Evolutionary conservation across 495 filamentous ascomycete species (phyloP).

Genomic region (Rhypophila decipiens): DNA sequence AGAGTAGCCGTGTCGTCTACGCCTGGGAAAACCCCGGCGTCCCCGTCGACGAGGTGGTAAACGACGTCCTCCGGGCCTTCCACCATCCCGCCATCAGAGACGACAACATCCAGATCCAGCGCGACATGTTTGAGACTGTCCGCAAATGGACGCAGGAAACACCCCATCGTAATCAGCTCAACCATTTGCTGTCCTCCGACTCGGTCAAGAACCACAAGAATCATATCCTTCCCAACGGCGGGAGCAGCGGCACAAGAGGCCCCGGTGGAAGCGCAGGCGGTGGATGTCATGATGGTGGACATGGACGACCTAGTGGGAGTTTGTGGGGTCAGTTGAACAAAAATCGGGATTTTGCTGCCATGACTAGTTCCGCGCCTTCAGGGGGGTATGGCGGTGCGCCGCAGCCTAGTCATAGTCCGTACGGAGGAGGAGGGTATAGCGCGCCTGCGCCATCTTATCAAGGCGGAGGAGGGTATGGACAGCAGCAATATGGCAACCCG

Average conservation of each 20-base stretch:
- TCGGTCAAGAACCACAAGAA: constrained; percentile 78
- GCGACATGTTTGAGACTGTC: constrained; percentile 80
- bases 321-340: constrained; percentile 49
- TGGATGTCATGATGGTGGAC: constrained; percentile 37
- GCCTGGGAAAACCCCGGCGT: constrained; percentile 85
- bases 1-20: constrained; percentile 70
- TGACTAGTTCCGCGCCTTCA: not conserved
- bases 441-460: constrained; percentile 2
- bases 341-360: constrained; percentile 5
- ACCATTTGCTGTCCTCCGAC: constrained; percentile 65
- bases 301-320: constrained; percentile 42
- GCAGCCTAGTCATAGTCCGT: no score
- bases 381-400: not conserved
- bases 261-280: constrained; percentile 27
- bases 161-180: constrained; percentile 57
- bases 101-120: constrained; percentile 66
- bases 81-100: constrained; percentile 82
- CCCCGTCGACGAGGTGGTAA: constrained; percentile 67
- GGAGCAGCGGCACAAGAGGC: constrained; percentile 11
- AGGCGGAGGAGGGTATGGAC: not conserved
- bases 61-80: constrained; percentile 72
- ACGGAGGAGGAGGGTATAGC: constrained; percentile 8
- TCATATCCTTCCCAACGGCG: constrained; percentile 38
- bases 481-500: constrained; percentile 1
- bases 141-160: constrained; percentile 65